Base-by-base conservation (phyloP, 2,329 filamentous ascomycete genomes). In the Aspergillus quadrilineatus region DNA sequence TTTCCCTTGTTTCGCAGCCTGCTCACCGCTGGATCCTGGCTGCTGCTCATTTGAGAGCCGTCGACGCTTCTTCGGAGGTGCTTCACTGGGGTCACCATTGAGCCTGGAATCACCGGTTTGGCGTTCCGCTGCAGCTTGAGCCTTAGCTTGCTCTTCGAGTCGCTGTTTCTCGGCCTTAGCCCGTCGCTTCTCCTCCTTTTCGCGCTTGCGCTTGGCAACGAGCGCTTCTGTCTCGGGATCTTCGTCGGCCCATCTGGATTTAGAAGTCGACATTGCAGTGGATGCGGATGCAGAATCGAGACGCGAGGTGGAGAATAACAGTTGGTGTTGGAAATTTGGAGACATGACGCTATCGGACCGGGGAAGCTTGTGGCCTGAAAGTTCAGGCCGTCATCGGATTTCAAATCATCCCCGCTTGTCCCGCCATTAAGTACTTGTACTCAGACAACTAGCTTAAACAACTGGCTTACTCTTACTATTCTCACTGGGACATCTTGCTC, bases 141-240 rank as follows among this genome's bases (percentile, higher is more conserved):
- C 60, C 68, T 60, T 49, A 65, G 65, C 57, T 66, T 43, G 69
- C 62, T 58, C 71, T 68, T 48, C 71, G 73, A 62, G 53, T 28
- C 58, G 53, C 22, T 56, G 53, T 74, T 92, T 95, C 69, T 92
- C 89, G 29, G 86, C 88, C 74, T 94, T 97, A 50, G 85, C 78
- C 49, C 89, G 87, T 75, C 89, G 91, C 81, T 94, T 96, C 67
- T 92, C 89, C 75, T 96, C 91, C 76, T 93, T 97, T 71, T 94
- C 90, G 60, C 81, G 83, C 74, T 89, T 93, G 54, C 86, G 81
- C 68, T 86, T 85, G 17, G 86, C 86, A 58, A 75, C 53, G 48
- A 90, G 87, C 42, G 88, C 81, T 43, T 85, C 89, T 22, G 85
- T 85, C 71, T 97, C 92, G 64, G 92, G 90, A 65, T 90, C 89